Evolutionary conservation across 2,329 filamentous ascomycete species (phyloP).

Genomic region (Chaetoscypha palmicola): DNA sequence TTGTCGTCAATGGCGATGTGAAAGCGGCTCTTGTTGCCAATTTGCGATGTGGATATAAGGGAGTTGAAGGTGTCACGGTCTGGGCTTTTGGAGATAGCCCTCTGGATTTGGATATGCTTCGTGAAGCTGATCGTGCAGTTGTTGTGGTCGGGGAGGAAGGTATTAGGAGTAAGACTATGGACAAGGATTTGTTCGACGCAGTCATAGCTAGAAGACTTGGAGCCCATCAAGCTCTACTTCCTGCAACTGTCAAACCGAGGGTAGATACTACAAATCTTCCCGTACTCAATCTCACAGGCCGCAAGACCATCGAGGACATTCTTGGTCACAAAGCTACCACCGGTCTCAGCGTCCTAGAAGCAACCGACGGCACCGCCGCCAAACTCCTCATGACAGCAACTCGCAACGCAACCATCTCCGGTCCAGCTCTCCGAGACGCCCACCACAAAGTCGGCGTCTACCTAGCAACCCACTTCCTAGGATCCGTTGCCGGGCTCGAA

Average conservation of each 20-base stretch:
- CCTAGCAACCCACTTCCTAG: conserved; percentile 43
- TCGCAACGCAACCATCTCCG: conserved; percentile 41
- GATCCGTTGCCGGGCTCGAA: conserved; percentile 43
- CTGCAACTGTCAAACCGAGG: conserved; percentile 33
- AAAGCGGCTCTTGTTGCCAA: conserved; percentile 43
- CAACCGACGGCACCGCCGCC: conserved; percentile 38
- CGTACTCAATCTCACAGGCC: conserved; percentile 20
- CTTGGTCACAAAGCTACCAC: conserved; percentile 1
- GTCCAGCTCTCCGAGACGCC: conserved; percentile 40
- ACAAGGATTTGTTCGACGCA: conserved; percentile 35
- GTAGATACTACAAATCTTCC: conserved; percentile 40
- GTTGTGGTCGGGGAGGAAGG: conserved; percentile 46
- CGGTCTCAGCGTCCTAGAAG: conserved; percentile 32
- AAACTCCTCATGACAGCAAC: conserved; percentile 48
- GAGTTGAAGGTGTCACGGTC: conserved; percentile 34
- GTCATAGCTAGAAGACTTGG: conserved; percentile 36
- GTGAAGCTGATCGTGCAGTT: conserved; percentile 43
- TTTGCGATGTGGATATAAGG: too few species aligned
- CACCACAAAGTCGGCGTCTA: conserved; percentile 46
- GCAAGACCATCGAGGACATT: conserved; percentile 10
- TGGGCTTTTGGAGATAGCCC: conserved; percentile 55
- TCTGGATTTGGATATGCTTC: conserved; percentile 52
- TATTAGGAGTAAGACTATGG: conserved; percentile 46
- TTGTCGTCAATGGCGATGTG: conserved; percentile 43
- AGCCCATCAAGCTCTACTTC: conserved; percentile 42